Base-by-base conservation (phyloP, 768 basidiomycete species). In the Termitomyces eurrhizus region DNA sequence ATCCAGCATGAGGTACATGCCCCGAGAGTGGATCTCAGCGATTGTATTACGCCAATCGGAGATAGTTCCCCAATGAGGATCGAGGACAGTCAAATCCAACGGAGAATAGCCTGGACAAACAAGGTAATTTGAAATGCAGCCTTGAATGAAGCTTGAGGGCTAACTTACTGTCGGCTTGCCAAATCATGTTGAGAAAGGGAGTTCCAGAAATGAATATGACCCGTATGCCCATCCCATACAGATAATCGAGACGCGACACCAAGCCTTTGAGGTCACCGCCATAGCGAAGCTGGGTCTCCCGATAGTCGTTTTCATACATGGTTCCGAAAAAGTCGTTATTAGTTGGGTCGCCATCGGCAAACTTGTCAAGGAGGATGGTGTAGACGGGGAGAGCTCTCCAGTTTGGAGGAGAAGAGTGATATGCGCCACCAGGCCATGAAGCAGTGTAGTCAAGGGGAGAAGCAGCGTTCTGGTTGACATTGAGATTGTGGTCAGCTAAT, bases 1-100 rank as follows among this genome's bases (percentile, higher is more conserved):
- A 76, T 97, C 95, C 29, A 84, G 80, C 85, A 97, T 93, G 67
- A 96, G 73, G 71, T 94, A 96, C 95, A 97, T 95, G 60, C 87
- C 88, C 45, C 84, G 81, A 0, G 82, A 74, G 69, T 97, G 95
- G 35, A 96, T 80, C 53, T 82, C 81, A 69, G 91, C 88, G 62
- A 97, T 86, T 53, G 89, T 72, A 42, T 78, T 71, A 18, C 80
- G 80, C 94, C 94, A 97, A 65, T 95, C 92, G 32, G 80, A 70
- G 58, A 94, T 77, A 11, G 82, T 90, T 26, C 95, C 95, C 87
- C 90, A 96, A 68, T 97, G 95, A 41, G 95, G 95, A 73, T 97
- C 95, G 39, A 95, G 75, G 7, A 95, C 85, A 52, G 85, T 87
- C 66, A 96, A 93, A 71, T 97, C 95, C 62, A 97, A 81, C 4